Evolutionary conservation across 1,284 basidiomycete species (phyloP).

Genomic region (Melampsora medusae): DNA sequence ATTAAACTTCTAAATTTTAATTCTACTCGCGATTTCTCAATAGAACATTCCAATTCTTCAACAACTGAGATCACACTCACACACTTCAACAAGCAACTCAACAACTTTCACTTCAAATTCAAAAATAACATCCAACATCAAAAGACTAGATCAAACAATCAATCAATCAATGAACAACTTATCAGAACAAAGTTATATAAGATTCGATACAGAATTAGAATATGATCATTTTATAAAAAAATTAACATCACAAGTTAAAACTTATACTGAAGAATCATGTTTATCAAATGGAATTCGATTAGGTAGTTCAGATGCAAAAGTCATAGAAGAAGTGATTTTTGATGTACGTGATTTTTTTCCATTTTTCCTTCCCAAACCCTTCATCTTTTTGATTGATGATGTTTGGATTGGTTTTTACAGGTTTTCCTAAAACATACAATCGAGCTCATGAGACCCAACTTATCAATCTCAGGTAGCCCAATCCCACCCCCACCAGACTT

Average conservation of each 20-base stretch:
- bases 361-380: not conserved
- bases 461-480: conserved; percentile 12
- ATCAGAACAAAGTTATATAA: conserved; percentile 10
- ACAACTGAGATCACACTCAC: no score
- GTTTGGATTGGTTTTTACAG: not conserved
- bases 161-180: no score
- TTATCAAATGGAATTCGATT: conserved; percentile 15
- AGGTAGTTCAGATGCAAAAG: conserved; percentile 12
- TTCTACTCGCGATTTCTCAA: no score
- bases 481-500: conserved; percentile 18
- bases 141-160: no score
- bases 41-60: no score
- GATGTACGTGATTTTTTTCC: conserved; percentile 8
- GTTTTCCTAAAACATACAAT: conserved; percentile 37
- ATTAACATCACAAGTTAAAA: conserved; percentile 13
- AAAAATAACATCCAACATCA: no score
- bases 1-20: no score
- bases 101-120: no score
- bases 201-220: conserved; percentile 8
- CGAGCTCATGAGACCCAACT: conserved; percentile 28
- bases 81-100: no score
- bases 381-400: not conserved
- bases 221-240: conserved; percentile 27
- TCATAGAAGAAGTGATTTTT: conserved; percentile 18
- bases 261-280: conserved; percentile 22